Evolutionary conservation across 495 filamentous ascomycete species (phyloP).

Genomic region (Cercophora samala): DNA sequence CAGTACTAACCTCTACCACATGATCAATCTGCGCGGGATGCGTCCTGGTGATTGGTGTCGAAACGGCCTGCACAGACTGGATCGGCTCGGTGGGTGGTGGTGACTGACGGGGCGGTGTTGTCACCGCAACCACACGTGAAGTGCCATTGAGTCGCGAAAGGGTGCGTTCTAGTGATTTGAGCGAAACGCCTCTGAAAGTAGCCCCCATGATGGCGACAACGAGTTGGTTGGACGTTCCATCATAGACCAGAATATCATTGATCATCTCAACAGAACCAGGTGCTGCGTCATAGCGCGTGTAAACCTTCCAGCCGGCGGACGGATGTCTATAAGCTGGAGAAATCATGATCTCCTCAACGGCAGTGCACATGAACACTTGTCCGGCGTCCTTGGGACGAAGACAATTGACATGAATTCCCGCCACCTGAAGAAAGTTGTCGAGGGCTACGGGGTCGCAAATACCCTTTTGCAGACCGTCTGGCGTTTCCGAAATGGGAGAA

Average conservation of each 20-base stretch:
- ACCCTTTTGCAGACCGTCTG: background rate
- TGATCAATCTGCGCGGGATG: too few species aligned
- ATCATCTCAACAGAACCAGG: background rate
- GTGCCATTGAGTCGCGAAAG: background rate
- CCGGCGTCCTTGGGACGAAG: background rate
- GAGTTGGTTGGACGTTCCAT: background rate
- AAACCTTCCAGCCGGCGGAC: conserved; percentile 22
- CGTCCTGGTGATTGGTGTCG: background rate
- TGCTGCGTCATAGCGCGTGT: conserved; percentile 28
- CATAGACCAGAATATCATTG: background rate
- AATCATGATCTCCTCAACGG: conserved; percentile 16
- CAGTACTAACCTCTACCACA: too few species aligned
- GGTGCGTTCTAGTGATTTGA: background rate
- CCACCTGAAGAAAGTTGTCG: conserved; percentile 39
- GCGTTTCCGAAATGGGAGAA: too few species aligned
- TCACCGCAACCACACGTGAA: background rate
- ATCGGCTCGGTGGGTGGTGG: background rate
- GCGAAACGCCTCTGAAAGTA: background rate
- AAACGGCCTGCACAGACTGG: background rate
- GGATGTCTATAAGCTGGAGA: conserved; percentile 5
- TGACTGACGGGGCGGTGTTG: background rate
- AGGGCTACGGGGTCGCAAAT: conserved; percentile 29
- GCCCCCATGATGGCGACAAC: background rate
- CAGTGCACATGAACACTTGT: conserved; percentile 19
- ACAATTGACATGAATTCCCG: conserved; percentile 36